Conservation (phyloP, 2,329 filamentous ascomycete species). For the Fusarium bulbicola region DNA sequence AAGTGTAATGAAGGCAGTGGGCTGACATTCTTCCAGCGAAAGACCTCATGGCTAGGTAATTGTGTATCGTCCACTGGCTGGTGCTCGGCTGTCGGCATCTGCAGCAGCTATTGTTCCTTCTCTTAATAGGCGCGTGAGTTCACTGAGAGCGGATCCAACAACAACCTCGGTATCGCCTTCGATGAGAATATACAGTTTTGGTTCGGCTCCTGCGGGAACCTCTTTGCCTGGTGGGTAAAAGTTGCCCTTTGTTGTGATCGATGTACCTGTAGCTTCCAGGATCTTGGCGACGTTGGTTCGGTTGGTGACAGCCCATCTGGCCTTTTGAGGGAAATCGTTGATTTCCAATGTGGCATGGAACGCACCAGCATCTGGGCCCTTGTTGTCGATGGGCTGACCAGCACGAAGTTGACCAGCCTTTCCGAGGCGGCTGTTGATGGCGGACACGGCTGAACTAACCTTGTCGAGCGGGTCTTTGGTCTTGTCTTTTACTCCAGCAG, state of each 20-base stretch:
- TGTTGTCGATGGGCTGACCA: constrained; percentile 97
- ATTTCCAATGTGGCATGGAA: constrained; percentile 98
- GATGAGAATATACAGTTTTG: constrained; percentile 98
- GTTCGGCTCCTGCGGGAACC: constrained; percentile 76
- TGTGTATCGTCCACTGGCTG: constrained; percentile 83
- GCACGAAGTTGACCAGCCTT: constrained; percentile 89
- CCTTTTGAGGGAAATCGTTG: constrained; percentile 99
- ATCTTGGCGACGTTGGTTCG: constrained; percentile 99
- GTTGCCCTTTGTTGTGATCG: constrained; percentile 95
- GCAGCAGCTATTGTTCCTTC: constrained; percentile 91
- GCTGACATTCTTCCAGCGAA: not conserved
- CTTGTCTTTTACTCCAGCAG: constrained; percentile 65
- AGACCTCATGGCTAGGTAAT: constrained; percentile 69
- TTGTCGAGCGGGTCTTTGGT: constrained; percentile 80
- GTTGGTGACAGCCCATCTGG: constrained; percentile 98
- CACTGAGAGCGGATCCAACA: constrained; percentile 88
- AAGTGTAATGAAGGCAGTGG: not conserved
- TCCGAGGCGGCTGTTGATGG: constrained; percentile 90
- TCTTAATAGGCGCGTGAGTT: constrained; percentile 86
- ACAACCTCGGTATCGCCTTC: constrained; percentile 96
- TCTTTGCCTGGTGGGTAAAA: constrained; percentile 88
- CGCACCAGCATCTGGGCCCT: constrained; percentile 94
- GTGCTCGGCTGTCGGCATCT: constrained; percentile 83
- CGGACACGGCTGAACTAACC: constrained; percentile 88
- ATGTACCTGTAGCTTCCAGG: constrained; percentile 90